phyloP scores from a whole-genome alignment of 2,329 filamentous ascomycete genomes.

The Coniochaeta sp. region DNA sequence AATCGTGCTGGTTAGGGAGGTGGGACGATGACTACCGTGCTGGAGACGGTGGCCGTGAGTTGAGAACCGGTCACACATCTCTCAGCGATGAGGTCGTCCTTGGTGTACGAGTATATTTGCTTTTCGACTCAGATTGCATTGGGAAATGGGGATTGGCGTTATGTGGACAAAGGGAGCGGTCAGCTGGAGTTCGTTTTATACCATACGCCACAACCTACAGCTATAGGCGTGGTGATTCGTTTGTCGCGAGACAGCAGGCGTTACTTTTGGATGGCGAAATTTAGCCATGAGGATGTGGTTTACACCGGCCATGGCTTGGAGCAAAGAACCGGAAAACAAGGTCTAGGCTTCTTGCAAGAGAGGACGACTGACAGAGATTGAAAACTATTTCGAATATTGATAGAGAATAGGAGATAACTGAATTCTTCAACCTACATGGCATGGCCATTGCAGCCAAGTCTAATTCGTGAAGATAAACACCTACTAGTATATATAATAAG shows the following conservation, averaged over 20 bases:
- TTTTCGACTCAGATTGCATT: not conserved
- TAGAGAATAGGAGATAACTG: not conserved
- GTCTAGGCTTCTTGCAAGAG: not conserved
- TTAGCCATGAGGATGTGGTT: not conserved
- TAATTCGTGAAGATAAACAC: no score
- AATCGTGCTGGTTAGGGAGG: constrained; percentile 16
- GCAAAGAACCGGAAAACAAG: not conserved
- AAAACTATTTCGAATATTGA: not conserved
- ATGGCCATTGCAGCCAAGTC: no score
- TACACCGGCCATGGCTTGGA: not conserved
- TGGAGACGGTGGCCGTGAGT: not conserved
- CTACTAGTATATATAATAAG: no score
- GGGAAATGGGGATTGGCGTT: not conserved
- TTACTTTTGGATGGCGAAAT: not conserved
- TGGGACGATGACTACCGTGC: not conserved
- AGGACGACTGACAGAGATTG: not conserved
- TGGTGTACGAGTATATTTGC: not conserved
- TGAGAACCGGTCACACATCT: not conserved
- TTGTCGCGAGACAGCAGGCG: not conserved
- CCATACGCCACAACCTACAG: not conserved
- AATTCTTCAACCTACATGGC: no score
- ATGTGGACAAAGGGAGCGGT: not conserved
- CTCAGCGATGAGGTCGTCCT: not conserved
- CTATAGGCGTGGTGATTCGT: not conserved
- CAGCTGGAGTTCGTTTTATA: not conserved